phyloP scores from a whole-genome alignment of 345 rosid genomes.

The Gossypium stocksii region DNA sequence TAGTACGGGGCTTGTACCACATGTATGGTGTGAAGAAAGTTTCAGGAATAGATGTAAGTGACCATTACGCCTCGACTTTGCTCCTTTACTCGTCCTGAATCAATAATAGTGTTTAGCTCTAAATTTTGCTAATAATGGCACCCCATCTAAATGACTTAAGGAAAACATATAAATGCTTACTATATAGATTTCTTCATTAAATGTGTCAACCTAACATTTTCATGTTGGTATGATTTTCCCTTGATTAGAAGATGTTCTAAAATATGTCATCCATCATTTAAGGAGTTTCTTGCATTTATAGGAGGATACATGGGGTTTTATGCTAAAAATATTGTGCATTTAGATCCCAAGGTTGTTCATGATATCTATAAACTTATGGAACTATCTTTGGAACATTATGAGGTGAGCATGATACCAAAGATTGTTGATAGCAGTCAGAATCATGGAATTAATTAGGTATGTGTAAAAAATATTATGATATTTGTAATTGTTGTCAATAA shows the following conservation, averaged over 20 bases:
- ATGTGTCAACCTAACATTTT: background rate
- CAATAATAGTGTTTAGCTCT: background rate
- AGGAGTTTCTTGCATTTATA: conserved; percentile 20
- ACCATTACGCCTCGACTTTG: background rate
- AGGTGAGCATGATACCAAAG: conserved; percentile 74
- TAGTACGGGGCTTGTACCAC: background rate
- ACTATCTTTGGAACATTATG: conserved; percentile 73
- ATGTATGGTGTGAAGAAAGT: conserved; percentile 1
- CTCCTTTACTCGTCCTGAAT: background rate
- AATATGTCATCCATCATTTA: background rate
- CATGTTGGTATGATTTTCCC: background rate
- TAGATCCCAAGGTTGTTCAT: conserved; percentile 59
- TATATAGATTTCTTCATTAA: background rate
- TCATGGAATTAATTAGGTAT: conserved; percentile 78
- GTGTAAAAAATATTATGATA: background rate
- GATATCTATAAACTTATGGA: conserved; percentile 76
- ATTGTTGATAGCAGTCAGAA: conserved; percentile 85
- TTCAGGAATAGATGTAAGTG: background rate
- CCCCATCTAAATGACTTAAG: background rate
- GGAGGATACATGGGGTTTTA: conserved; percentile 88
- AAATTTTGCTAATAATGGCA: background rate
- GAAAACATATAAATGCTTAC: background rate
- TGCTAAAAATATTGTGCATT: conserved; percentile 51
- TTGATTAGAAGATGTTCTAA: background rate
- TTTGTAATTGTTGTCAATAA: background rate